phyloP scores from a whole-genome alignment of 1,139 yeast species.

The Saccharomyces hybrid region DNA sequence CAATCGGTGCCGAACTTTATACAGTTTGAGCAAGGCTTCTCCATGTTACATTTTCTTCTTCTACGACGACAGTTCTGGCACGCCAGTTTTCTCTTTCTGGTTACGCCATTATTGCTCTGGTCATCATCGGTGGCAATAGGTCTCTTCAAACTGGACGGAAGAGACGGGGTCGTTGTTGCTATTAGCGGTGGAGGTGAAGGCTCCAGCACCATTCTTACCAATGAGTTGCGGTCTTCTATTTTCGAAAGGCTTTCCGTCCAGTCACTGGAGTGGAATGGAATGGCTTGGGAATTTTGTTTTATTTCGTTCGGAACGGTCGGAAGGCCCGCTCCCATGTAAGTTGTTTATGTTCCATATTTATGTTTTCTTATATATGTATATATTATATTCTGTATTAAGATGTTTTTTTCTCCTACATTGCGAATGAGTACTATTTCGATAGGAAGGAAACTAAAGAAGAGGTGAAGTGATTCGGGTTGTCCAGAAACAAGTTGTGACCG shows the following conservation, averaged over 20 bases:
- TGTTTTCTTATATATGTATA: not conserved
- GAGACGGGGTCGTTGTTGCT: not conserved
- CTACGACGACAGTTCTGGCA: slow-evolving; percentile 48
- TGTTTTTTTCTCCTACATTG: not conserved
- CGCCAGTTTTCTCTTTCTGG: slow-evolving; percentile 14
- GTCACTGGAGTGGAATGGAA: not conserved
- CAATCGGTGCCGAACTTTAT: slow-evolving; percentile 40
- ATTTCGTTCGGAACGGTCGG: not conserved
- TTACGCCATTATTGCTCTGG: not conserved
- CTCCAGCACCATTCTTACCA: not conserved
- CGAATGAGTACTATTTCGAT: slow-evolving; percentile 6
- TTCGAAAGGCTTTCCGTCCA: not conserved
- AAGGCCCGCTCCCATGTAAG: not conserved
- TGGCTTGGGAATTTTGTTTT: not conserved
- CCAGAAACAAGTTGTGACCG: slow-evolving; percentile 76
- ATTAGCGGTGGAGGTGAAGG: not conserved
- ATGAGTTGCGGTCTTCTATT: not conserved
- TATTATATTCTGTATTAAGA: not conserved
- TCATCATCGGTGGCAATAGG: not conserved
- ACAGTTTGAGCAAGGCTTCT: slow-evolving; percentile 45
- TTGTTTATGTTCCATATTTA: not conserved
- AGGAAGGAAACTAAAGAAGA: slow-evolving; percentile 40
- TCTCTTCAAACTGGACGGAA: not conserved
- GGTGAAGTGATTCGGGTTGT: slow-evolving; percentile 61
- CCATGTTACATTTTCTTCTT: slow-evolving; percentile 45